A percentile compares a stretch with the other conserved stretches of the same genome.
Evolutionary conservation across 2,329 filamentous ascomycete genomes (phyloP).

Genomic region (Ascosphaera acerosa): DNA sequence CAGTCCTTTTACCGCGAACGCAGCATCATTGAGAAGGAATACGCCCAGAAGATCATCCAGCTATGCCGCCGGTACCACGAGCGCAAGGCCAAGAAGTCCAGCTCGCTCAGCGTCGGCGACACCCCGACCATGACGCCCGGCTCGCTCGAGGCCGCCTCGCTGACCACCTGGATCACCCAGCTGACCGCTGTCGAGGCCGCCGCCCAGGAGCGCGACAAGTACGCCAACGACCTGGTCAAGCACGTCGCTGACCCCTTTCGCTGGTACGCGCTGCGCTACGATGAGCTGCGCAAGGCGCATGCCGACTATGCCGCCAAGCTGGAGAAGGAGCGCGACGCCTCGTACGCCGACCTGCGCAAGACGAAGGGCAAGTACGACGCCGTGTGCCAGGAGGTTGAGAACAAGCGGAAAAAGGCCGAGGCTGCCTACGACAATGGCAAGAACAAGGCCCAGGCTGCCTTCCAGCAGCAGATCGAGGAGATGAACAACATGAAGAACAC

Average conservation of each 20-base stretch:
- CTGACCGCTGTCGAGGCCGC: conserved; percentile 70
- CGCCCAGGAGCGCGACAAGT: conserved; percentile 72
- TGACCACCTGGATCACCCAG: conserved; percentile 93
- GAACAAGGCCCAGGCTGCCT: conserved; percentile 67
- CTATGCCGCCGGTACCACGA: conserved; percentile 94
- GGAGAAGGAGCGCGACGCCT: conserved; percentile 64
- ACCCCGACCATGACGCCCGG: conserved; percentile 81
- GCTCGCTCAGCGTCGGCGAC: conserved; percentile 75
- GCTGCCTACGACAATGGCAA: conserved; percentile 70
- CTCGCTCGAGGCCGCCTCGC: conserved; percentile 81
- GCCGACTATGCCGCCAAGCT: conserved; percentile 69
- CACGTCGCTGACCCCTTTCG: conserved; percentile 76
- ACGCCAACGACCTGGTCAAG: conserved; percentile 48
- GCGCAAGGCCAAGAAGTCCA: conserved; percentile 78
- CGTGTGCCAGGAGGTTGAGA: conserved; percentile 84
- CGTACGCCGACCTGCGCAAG: conserved; percentile 69
- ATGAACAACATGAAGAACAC: conserved; percentile 98
- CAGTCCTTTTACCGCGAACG: conserved; percentile 94
- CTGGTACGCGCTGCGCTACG: conserved; percentile 45
- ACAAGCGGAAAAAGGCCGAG: conserved; percentile 80
- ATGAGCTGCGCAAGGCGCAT: conserved; percentile 81
- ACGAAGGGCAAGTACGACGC: conserved; percentile 81
- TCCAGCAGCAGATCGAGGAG: conserved; percentile 74
- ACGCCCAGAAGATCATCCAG: conserved; percentile 62
- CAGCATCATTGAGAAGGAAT: conserved; percentile 87